Base-by-base conservation (phyloP, 2,329 filamentous ascomycete genomes). In the Cladosporium sp. region DNA sequence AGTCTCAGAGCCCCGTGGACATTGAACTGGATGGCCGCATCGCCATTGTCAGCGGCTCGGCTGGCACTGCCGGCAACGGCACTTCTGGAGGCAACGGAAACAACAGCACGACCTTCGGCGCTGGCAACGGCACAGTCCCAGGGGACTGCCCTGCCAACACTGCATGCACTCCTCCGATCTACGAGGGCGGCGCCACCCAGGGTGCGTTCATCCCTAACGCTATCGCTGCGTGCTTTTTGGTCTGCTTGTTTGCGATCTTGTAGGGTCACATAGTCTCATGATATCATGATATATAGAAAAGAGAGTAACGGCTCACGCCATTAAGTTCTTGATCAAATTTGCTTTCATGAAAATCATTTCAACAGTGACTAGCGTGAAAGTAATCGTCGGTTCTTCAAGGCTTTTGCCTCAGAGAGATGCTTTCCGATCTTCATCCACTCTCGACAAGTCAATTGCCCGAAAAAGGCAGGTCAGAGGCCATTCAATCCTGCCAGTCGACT, bases 11-110 rank as follows among this genome's bases (percentile, higher is more conserved):
- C 61, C 85, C 86, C 1, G 76, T 88, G 33, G 74, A 82, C 49
- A 80, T 84, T 37, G 74, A 79, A 67, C 73, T 88, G 1, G 82
- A 86, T 66, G 80, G 80, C 1, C 77, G 82, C 5, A 83, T 85
- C 29, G 73, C 77, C 35, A 69, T 69, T 23, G 76, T 78, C 3
- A 66, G 67, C 31, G 68, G 66, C 12, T 64, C 63, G 21, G 66
- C 66, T 12, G 53, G 61, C 10, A 66, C 21, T 26, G 35, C 33
- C n/a, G 61, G 61, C 50, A 67, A 63, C 55, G 58, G 50, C 14
- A 61, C 58, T 5, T 28, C 50, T 26, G 56, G 56, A 59, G 56
- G 56, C 40, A 53, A 37, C n/a, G 50, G 50, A 4, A 37, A 26
- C 26, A 55, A 55, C 60, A 50, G 60, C 31, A 62, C 60, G 29